Conservation (phyloP, 352 stramenopile genomes). For the Globisporangium okanoganense region DNA sequence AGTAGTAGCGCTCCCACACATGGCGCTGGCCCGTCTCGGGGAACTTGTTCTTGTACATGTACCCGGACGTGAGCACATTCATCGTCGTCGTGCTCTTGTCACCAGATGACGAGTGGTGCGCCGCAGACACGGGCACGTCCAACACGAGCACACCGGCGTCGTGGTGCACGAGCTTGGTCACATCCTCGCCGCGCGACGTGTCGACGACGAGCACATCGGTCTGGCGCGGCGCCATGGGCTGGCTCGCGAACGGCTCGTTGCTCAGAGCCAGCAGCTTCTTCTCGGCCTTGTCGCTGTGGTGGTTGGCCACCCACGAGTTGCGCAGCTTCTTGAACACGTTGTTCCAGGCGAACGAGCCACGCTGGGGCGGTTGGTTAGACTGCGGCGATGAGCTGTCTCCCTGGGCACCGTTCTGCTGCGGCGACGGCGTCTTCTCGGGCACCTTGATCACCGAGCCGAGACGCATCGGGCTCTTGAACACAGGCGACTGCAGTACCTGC, state of each 20-base stretch:
- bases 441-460: slow-evolving; percentile 71
- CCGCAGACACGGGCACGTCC: slow-evolving; percentile 38
- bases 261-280: slow-evolving; percentile 72
- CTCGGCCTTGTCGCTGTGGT: slow-evolving; percentile 48
- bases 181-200: slow-evolving; percentile 77
- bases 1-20: slow-evolving; percentile 85
- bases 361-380: slow-evolving; percentile 12
- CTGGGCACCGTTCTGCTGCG: slow-evolving; percentile 22
- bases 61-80: slow-evolving; percentile 76
- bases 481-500: slow-evolving; percentile 78
- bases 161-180: slow-evolving; percentile 74
- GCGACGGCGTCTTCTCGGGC: slow-evolving; percentile 43
- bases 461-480: slow-evolving; percentile 78
- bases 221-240: slow-evolving; percentile 40
- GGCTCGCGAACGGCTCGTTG: slow-evolving; percentile 62
- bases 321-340: slow-evolving; percentile 75
- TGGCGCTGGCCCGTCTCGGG: slow-evolving; percentile 77
- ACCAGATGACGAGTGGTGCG: slow-evolving; percentile 10
- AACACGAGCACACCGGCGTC: slow-evolving; percentile 67
- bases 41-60: slow-evolving; percentile 89
- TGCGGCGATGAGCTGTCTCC: slow-evolving; percentile 18
- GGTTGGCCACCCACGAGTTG: slow-evolving; percentile 71
- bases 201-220: slow-evolving; percentile 75
- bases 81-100: slow-evolving; percentile 26
- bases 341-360: slow-evolving; percentile 75